Evolutionary conservation across 257 asterid genomes (phyloP).

Genomic region (Catharanthus roseus): DNA sequence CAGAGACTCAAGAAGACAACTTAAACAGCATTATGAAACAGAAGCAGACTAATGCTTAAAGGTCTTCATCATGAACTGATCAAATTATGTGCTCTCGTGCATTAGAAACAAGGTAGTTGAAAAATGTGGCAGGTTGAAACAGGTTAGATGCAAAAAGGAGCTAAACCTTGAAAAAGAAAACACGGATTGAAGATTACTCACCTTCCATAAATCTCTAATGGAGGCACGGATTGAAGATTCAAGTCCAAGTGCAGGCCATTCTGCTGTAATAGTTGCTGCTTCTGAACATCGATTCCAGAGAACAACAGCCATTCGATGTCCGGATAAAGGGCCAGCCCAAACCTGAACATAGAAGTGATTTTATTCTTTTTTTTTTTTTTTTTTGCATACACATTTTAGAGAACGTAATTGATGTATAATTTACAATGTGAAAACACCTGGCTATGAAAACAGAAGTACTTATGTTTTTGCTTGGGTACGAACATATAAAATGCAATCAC

Average conservation of each 20-base stretch:
- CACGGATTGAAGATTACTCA: conserved; percentile 22
- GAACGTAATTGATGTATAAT: background rate
- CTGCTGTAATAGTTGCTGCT: conserved; percentile 48
- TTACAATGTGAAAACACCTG: background rate
- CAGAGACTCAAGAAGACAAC: too few relatives aligned
- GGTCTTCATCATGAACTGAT: background rate
- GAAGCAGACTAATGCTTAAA: background rate
- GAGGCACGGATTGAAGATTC: conserved; percentile 66
- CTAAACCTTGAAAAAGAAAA: background rate
- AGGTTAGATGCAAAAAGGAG: background rate
- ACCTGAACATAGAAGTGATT: conserved; percentile 38
- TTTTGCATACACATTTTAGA: background rate
- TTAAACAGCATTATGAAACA: background rate
- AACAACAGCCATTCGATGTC: conserved; percentile 59
- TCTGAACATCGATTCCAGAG: conserved; percentile 83
- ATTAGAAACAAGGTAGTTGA: background rate
- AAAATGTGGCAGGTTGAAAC: background rate
- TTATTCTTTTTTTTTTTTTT: background rate
- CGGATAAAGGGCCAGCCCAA: conserved; percentile 97
- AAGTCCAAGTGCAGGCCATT: conserved; percentile 70
- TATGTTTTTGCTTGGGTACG: too few relatives aligned
- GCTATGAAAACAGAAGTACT: background rate
- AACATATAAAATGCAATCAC: too few relatives aligned
- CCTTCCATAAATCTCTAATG: conserved; percentile 87
- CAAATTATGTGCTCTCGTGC: background rate